Evolutionary conservation across 1,284 basidiomycete species (phyloP), one percentile per base, ranked within the genome.

Genomic region (Pseudozyma hubeiensis): DNA sequence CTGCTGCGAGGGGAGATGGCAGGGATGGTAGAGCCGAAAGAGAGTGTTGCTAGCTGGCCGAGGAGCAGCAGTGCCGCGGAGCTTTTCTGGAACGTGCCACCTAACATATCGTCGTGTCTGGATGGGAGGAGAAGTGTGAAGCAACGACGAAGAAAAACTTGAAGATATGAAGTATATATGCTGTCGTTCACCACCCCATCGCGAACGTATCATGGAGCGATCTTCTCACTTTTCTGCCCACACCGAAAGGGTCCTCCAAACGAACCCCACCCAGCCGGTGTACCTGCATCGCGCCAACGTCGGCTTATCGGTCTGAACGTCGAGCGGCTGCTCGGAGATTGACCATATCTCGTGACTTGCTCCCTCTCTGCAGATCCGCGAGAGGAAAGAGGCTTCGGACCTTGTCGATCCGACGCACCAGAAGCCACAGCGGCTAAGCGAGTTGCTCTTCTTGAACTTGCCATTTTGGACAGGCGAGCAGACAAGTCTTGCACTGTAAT

Each of bases 11-110:
- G 4, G 2, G 39, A 4, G 43, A 43, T 10, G 9, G 43, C 30
- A 13, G 33, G 30, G 51, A 59, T 39, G 14, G 43, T 41, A 3
- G 53, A 49, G 7, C 50, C 45, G 10, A 43, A 14, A 43, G 54
- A 52, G 24, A 68, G 49, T 1, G 51, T 62, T 14, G 54, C 55
- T 14, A 62, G 41, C 52, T 67, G 64, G 10, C 53, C 45, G 7
- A 67, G 40, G 7, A 64, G 62, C n/a, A 64, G 55, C 17, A 58
- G 51, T 35, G 58, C 51, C 35, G 51, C 46, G 24, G 51, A 17
- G 48, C 41, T 51, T 31, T 37, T 63, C 10, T 33, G 10, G 33
- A 47, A 16, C 17, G 24, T 47, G 7, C 17, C 43, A 37, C 33
- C 19, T 10, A 64, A 16, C 55, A 64, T 64, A 5, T 31, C 49